These are phyloP conservation scores for Ciborinia camelliae DNA, from an alignment of 2,329 filamentous ascomycete species.

Conservation along the genomic window DNA sequence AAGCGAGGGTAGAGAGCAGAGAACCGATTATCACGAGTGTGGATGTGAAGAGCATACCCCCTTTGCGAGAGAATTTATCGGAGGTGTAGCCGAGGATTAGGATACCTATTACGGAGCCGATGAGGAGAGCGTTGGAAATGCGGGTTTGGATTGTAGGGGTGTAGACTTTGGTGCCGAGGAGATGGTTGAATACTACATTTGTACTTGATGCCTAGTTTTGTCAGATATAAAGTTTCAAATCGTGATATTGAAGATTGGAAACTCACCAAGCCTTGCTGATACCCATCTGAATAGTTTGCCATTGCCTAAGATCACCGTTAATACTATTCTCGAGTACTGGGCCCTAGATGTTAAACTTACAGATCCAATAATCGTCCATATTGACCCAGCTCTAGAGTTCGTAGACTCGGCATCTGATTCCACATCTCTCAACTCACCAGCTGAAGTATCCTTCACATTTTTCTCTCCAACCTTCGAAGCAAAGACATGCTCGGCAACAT, in stretches of 20 bases:
- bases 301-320: constrained; percentile 3
- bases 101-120: constrained; percentile 38
- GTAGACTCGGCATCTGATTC: constrained; percentile 15
- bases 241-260: background rate
- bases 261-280: constrained; percentile 15
- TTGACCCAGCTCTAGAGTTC: background rate
- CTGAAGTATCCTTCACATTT: background rate
- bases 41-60: constrained; percentile 37
- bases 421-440: background rate
- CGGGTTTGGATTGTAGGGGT: constrained; percentile 36
- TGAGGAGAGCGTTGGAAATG: constrained; percentile 38
- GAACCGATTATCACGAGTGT: constrained; percentile 36
- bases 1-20: constrained; percentile 21
- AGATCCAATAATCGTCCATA: constrained; percentile 18
- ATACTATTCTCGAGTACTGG: background rate
- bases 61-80: constrained; percentile 38
- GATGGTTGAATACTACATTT: constrained; percentile 38
- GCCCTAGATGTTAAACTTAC: background rate
- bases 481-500: background rate
- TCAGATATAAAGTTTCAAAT: background rate
- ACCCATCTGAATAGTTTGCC: constrained; percentile 17
- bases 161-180: constrained; percentile 33
- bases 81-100: constrained; percentile 37
- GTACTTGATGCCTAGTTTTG: constrained; percentile 32
- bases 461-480: background rate